phyloP scores from a whole-genome alignment of 306 rosid species.

The Malus asiatica region DNA sequence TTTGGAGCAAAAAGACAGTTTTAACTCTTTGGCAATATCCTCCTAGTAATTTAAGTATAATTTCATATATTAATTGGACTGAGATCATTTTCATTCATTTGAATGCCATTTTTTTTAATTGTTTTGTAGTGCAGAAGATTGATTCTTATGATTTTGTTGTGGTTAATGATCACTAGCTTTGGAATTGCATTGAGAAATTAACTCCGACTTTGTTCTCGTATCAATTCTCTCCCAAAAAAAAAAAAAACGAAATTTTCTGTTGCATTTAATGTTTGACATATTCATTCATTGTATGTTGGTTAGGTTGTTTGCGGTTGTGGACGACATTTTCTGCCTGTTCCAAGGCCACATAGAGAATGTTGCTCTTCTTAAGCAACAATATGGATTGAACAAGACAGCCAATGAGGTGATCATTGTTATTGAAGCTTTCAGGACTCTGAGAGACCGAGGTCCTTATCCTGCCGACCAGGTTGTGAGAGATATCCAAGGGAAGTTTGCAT shows the following conservation, averaged over 20 bases:
- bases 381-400: constrained; percentile 83
- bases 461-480: constrained; percentile 95
- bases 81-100: neutral
- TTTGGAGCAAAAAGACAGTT: constrained; percentile 13
- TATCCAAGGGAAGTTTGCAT: constrained; percentile 82
- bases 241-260: neutral
- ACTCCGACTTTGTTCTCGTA: neutral
- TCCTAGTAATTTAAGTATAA: neutral
- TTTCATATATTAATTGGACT: neutral
- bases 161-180: neutral
- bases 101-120: neutral
- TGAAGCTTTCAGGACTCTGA: constrained; percentile 85
- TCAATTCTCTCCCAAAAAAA: neutral
- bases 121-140: neutral
- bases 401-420: constrained; percentile 78
- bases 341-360: constrained; percentile 88
- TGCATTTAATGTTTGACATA: neutral
- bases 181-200: neutral
- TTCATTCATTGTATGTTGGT: constrained; percentile 5
- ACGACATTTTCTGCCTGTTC: constrained; percentile 95
- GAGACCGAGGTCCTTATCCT: constrained; percentile 98
- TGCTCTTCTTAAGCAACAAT: constrained; percentile 86
- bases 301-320: constrained; percentile 95
- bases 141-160: neutral
- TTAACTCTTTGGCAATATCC: neutral